A percentile compares a stretch with the other conserved stretches of the same genome.
Conservation (phyloP, 1,284 basidiomycete genomes). For the Puccinia brachypodii region DNA sequence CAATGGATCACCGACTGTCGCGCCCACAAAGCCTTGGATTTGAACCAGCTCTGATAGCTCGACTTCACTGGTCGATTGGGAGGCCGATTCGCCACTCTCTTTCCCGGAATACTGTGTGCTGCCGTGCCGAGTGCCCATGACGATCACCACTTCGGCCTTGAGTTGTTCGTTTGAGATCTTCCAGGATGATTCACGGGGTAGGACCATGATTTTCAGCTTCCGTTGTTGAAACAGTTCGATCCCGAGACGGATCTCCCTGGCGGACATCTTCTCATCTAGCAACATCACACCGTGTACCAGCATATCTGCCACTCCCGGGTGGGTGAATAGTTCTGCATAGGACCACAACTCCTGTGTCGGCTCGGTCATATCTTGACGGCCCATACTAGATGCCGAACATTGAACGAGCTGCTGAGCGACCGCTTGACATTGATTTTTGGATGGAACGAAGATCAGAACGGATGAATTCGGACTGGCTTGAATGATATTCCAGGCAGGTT, state of each 20-base stretch:
- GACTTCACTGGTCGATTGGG: constrained; percentile 52
- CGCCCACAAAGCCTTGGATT: constrained; percentile 53
- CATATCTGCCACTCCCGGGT: constrained; percentile 69
- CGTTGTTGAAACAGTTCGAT: constrained; percentile 81
- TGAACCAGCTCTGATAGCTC: constrained; percentile 53
- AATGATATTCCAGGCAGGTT: constrained; percentile 70
- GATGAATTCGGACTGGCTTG: constrained; percentile 60
- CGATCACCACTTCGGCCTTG: constrained; percentile 74
- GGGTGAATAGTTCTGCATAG: constrained; percentile 65
- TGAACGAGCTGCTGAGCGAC: constrained; percentile 83
- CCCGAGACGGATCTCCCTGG: constrained; percentile 71
- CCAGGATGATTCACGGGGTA: constrained; percentile 81
- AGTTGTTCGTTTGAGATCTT: constrained; percentile 66
- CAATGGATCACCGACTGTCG: constrained; percentile 21
- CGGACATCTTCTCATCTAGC: constrained; percentile 72
- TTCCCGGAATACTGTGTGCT: constrained; percentile 17
- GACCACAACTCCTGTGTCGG: constrained; percentile 62
- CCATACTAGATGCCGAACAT: constrained; percentile 72
- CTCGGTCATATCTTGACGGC: constrained; percentile 17
- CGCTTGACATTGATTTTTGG: constrained; percentile 72
- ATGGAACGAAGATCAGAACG: constrained; percentile 87
- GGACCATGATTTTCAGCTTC: constrained; percentile 76
- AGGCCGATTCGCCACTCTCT: neutral
- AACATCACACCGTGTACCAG: constrained; percentile 87
- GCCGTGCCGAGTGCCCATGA: constrained; percentile 83